A percentile compares a stretch with the other conserved stretches of the same genome.
Conservation (phyloP, 148 eudicot genomes). For the Nepenthes mirabilis region DNA sequence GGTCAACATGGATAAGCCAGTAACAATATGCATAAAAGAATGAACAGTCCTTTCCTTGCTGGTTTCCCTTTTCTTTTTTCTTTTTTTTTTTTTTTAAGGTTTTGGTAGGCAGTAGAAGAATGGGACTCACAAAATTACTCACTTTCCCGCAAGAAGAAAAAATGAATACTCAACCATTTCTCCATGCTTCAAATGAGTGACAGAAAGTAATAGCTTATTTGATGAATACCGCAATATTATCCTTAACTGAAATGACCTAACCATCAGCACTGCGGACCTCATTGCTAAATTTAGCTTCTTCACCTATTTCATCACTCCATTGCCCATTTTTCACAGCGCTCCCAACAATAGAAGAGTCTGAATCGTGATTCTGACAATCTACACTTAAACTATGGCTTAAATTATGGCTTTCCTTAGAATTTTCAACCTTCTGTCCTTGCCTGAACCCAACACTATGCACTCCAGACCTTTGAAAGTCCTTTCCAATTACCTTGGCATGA, state of each 20-base stretch:
- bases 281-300: conserved; percentile 9
- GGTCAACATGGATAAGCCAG: no score
- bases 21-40: no score
- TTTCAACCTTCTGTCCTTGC: conserved; percentile 22
- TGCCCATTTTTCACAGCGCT: conserved; percentile 2
- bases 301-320: conserved; percentile 6
- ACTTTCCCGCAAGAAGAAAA: neutral
- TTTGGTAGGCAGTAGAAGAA: no score
- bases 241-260: conserved; percentile 10
- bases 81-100: no score
- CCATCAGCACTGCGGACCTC: conserved; percentile 10
- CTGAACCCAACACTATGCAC: conserved; percentile 18
- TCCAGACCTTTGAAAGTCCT: conserved; percentile 35
- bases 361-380: conserved; percentile 11
- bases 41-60: no score
- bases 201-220: neutral
- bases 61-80: no score
- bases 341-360: conserved; percentile 4
- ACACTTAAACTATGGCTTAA: neutral
- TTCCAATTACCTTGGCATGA: conserved; percentile 19
- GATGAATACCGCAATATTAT: conserved; percentile 15
- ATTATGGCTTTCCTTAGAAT: conserved; percentile 12
- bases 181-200: neutral
- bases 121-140: neutral
- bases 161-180: neutral